Percentiles rank a stretch among this genome's conserved stretches.
Conservation (phyloP, 257 asterid genomes). For the Solanum ossicruentum region DNA sequence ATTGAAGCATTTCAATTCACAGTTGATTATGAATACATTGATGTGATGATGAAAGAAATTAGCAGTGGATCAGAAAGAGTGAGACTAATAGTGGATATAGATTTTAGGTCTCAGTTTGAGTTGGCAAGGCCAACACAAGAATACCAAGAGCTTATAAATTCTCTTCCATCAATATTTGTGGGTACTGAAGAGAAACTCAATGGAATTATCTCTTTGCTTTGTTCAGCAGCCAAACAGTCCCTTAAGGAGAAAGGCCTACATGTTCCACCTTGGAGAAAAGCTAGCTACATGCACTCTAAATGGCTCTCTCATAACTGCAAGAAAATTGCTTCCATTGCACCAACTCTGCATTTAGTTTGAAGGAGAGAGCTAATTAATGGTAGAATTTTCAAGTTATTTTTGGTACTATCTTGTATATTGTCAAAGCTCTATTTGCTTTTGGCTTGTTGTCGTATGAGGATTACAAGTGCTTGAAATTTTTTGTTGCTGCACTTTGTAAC, state of each 20-base stretch:
- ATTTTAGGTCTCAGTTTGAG: constrained; percentile 41
- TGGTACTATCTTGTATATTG: neutral
- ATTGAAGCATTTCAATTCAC: constrained; percentile 18
- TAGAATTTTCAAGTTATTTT: neutral
- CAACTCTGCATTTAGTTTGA: neutral
- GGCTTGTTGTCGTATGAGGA: neutral
- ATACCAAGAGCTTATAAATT: constrained; percentile 31
- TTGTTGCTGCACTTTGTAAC: neutral
- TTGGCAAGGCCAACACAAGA: constrained; percentile 37
- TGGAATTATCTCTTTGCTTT: constrained; percentile 27
- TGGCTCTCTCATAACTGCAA: constrained; percentile 46
- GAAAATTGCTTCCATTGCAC: neutral
- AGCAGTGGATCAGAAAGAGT: constrained; percentile 1
- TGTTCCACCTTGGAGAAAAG: constrained; percentile 63
- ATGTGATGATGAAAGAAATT: constrained; percentile 29
- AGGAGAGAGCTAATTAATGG: neutral
- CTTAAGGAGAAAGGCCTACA: constrained; percentile 36
- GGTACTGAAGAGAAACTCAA: constrained; percentile 39
- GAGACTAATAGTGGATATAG: constrained; percentile 43
- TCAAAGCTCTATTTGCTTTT: neutral
- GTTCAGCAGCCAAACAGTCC: constrained; percentile 51
- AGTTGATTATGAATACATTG: constrained; percentile 45
- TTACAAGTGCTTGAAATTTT: neutral
- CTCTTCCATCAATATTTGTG: constrained; percentile 43
- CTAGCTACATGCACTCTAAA: constrained; percentile 38